Conservation (phyloP, 192 early-diverging fungal genomes). For the Coemansia sp. region DNA sequence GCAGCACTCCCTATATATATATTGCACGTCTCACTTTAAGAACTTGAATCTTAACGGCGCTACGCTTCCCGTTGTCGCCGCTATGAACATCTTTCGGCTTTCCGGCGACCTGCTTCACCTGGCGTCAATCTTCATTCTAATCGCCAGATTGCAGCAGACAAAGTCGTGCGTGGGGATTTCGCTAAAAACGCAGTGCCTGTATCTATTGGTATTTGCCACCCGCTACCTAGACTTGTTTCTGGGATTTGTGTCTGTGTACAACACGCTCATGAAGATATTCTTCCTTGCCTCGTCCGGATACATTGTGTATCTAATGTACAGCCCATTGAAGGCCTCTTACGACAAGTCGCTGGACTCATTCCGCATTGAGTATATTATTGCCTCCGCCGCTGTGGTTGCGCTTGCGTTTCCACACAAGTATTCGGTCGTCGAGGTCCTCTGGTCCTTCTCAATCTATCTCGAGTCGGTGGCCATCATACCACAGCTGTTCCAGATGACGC, state of each 20-base stretch:
- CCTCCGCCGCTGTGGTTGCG: conserved; percentile 65
- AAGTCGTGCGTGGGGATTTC: conserved; percentile 93
- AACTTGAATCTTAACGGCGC: not conserved
- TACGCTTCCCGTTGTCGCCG: not conserved
- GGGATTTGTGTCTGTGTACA: conserved; percentile 80
- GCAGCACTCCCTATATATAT: not conserved
- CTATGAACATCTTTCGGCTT: conserved; percentile 93
- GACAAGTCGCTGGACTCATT: conserved; percentile 90
- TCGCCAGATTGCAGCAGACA: conserved; percentile 87
- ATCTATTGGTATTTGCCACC: conserved; percentile 87
- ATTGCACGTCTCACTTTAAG: not conserved
- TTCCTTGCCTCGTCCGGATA: conserved; percentile 85
- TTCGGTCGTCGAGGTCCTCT: conserved; percentile 73
- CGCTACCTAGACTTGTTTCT: conserved; percentile 91
- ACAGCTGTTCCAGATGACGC: conserved; percentile 95
- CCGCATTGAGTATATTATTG: conserved; percentile 83
- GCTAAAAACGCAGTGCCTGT: conserved; percentile 93
- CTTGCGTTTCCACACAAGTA: conserved; percentile 75
- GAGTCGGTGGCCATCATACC: conserved; percentile 97
- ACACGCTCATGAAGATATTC: conserved; percentile 92
- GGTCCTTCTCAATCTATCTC: conserved; percentile 96
- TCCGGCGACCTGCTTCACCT: conserved; percentile 92
- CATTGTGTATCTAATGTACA: conserved; percentile 88
- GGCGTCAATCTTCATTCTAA: conserved; percentile 89
- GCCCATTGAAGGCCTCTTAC: conserved; percentile 84